phyloP scores from a whole-genome alignment of 352 stramenopile genomes.

The Phytophthora litchii region DNA sequence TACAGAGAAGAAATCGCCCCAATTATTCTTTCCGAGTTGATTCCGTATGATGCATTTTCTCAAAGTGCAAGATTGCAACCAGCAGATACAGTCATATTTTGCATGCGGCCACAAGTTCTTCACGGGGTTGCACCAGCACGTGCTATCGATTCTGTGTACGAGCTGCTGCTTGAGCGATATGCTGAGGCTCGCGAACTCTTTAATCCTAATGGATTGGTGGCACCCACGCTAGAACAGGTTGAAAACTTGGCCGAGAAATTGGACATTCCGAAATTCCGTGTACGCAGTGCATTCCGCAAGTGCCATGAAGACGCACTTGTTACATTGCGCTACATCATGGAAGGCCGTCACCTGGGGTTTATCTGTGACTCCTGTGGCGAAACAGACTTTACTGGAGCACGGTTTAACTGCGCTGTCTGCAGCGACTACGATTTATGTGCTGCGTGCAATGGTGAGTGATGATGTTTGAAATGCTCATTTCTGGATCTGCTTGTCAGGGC shows the following conservation, averaged over 20 bases:
- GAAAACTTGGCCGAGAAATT: constrained; percentile 69
- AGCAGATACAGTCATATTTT: constrained; percentile 75
- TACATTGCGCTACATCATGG: constrained; percentile 84
- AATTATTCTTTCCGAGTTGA: constrained; percentile 51
- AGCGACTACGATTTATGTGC: constrained; percentile 81
- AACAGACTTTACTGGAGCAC: constrained; percentile 76
- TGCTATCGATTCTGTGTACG: constrained; percentile 6
- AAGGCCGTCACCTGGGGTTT: constrained; percentile 78
- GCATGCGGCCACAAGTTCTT: constrained; percentile 28
- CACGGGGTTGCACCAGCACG: background rate
- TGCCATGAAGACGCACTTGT: constrained; percentile 68
- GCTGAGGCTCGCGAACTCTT: constrained; percentile 42
- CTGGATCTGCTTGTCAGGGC: background rate
- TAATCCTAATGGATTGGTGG: constrained; percentile 6
- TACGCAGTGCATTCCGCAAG: constrained; percentile 83
- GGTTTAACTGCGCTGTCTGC: constrained; percentile 79
- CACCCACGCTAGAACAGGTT: constrained; percentile 63
- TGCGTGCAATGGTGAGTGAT: constrained; percentile 56
- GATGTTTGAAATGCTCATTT: background rate
- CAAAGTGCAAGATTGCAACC: constrained; percentile 37
- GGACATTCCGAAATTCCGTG: constrained; percentile 81
- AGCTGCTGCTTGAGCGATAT: constrained; percentile 54
- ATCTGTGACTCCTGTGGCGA: constrained; percentile 85
- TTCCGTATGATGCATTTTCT: constrained; percentile 40
- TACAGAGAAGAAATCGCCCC: constrained; percentile 82